phyloP scores from a whole-genome alignment of 345 rosid genomes.

The Draba incana region DNA sequence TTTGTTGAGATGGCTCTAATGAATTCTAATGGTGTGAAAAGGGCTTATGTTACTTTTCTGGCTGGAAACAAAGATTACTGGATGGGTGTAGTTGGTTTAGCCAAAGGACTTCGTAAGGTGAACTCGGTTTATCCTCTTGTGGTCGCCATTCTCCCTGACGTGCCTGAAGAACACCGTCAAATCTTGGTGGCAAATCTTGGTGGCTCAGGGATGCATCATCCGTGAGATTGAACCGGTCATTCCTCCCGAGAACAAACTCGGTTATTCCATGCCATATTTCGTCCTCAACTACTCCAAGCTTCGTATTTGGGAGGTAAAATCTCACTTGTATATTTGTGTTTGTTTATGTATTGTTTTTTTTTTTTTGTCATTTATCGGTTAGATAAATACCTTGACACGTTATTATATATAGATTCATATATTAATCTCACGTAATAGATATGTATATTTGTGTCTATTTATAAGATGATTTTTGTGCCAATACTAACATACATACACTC shows the following conservation, averaged over 20 bases:
- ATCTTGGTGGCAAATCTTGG: constrained; percentile 50
- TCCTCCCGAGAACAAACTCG: constrained; percentile 56
- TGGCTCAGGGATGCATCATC: constrained; percentile 61
- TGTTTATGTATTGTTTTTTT: no score
- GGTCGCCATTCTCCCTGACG: constrained; percentile 70
- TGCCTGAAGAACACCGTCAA: constrained; percentile 62
- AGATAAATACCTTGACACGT: no score
- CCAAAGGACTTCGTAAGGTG: constrained; percentile 62
- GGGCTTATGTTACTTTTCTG: constrained; percentile 58
- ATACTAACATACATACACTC: neutral
- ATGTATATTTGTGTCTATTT: no score
- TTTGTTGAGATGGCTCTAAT: constrained; percentile 1
- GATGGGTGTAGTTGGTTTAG: constrained; percentile 74
- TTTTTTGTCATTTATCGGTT: no score
- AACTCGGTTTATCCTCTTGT: constrained; percentile 57
- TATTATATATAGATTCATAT: no score
- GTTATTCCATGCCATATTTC: constrained; percentile 70
- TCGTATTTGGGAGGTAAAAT: constrained; percentile 73
- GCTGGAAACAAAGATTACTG: constrained; percentile 67
- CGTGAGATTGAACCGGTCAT: constrained; percentile 58
- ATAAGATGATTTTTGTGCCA: no score
- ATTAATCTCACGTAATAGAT: no score
- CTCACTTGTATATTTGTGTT: neutral
- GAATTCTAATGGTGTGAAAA: constrained; percentile 4
- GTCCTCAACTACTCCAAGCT: constrained; percentile 80